Conservation (phyloP, 108 stramenopile species). For the Pseudonitzschia delicatissima region DNA sequence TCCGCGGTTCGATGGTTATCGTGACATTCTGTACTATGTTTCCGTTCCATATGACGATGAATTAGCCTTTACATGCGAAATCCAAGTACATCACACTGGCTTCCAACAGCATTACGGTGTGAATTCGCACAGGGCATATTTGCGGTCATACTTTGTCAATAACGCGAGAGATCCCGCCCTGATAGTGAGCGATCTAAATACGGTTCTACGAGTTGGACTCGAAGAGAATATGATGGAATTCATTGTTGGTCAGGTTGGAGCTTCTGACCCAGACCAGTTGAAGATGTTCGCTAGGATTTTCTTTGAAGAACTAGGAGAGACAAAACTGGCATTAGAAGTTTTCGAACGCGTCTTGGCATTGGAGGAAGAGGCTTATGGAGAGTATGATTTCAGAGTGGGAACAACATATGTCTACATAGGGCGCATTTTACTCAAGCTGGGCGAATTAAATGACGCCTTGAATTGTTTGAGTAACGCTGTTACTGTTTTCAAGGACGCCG, state of each 20-base stretch:
- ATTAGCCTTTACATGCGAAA: conserved; percentile 30
- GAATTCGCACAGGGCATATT: conserved; percentile 23
- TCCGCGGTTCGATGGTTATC: conserved; percentile 36
- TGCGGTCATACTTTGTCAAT: conserved; percentile 33
- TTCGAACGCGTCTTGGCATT: conserved; percentile 35
- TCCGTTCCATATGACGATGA: conserved; percentile 36
- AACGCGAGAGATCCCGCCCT: conserved; percentile 12
- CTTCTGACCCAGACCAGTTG: conserved; percentile 26
- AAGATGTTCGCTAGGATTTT: conserved; percentile 34
- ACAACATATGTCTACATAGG: conserved; percentile 31
- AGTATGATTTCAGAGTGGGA: conserved; percentile 22
- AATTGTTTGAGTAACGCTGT: conserved; percentile 22
- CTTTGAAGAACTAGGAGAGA: conserved; percentile 31
- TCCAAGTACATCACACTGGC: conserved; percentile 34
- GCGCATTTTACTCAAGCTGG: conserved; percentile 18
- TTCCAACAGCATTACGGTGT: conserved; percentile 29
- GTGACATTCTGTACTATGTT: conserved; percentile 36
- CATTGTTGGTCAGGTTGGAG: conserved; percentile 25
- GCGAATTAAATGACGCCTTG: conserved; percentile 31
- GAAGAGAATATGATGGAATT: conserved; percentile 32
- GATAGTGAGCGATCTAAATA: conserved; percentile 29
- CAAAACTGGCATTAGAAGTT: conserved; percentile 21
- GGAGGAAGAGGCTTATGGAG: conserved; percentile 29
- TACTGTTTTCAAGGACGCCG: conserved; percentile 13
- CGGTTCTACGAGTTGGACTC: conserved; percentile 27